These are phyloP conservation scores for Stachybotrys chlorohalonatus DNA, from an alignment of 2,329 filamentous ascomycete genomes.

Conservation along the genomic window DNA sequence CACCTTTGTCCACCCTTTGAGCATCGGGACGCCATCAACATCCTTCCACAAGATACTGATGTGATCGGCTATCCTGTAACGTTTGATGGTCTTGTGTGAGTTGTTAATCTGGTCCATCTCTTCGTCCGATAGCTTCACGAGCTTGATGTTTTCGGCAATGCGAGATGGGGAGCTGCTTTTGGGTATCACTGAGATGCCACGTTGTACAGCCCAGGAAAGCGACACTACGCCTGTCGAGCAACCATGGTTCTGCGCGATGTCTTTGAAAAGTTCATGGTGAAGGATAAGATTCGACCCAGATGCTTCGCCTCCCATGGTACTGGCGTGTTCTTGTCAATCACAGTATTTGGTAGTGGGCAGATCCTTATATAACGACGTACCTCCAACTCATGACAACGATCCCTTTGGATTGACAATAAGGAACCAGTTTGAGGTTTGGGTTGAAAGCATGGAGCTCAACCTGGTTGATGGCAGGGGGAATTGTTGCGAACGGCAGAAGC, in stretches of 20 bases:
- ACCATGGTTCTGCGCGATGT: slow-evolving; percentile 12
- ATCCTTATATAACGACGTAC: background rate
- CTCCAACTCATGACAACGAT: slow-evolving; percentile 20
- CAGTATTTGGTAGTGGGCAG: background rate
- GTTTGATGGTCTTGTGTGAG: slow-evolving; percentile 12
- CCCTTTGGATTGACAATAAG: slow-evolving; percentile 19
- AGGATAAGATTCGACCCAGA: slow-evolving; percentile 7
- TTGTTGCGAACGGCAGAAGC: slow-evolving; percentile 11
- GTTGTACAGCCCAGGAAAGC: slow-evolving; percentile 16
- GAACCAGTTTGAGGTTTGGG: slow-evolving; percentile 19
- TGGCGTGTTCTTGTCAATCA: background rate
- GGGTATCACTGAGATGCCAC: slow-evolving; percentile 14
- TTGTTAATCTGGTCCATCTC: slow-evolving; percentile 16
- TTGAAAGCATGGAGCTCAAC: slow-evolving; percentile 22
- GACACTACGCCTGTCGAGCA: slow-evolving; percentile 15
- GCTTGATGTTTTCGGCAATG: slow-evolving; percentile 14
- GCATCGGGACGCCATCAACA: slow-evolving; percentile 12
- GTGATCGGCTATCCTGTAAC: slow-evolving; percentile 9
- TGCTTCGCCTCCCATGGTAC: slow-evolving; percentile 4
- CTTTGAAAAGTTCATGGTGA: slow-evolving; percentile 11
- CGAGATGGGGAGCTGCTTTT: slow-evolving; percentile 11
- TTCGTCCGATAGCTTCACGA: slow-evolving; percentile 14
- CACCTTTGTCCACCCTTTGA: slow-evolving; percentile 12
- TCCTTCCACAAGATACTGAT: slow-evolving; percentile 7
- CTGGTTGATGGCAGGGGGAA: slow-evolving; percentile 21